Evolutionary conservation across 108 stramenopile genomes (phyloP).

Genomic region (Cyclotella cryptica): DNA sequence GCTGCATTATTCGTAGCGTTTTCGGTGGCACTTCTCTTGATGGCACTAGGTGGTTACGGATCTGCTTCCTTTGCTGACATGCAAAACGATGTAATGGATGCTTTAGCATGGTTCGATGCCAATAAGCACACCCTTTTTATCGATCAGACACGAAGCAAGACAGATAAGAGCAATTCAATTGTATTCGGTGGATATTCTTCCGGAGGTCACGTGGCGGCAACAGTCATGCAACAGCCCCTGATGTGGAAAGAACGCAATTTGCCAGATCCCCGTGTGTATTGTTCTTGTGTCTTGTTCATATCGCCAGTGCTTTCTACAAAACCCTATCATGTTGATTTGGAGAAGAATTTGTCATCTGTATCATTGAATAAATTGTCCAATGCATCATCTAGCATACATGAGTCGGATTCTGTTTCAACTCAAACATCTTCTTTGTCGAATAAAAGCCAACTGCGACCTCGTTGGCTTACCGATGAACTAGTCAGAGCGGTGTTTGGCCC

Average conservation of each 20-base stretch:
- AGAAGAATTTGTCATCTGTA: not conserved
- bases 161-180: slow-evolving; percentile 18
- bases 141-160: not conserved
- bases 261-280: slow-evolving; percentile 30
- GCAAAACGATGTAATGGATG: slow-evolving; percentile 66
- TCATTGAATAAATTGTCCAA: not conserved
- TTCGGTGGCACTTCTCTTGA: slow-evolving; percentile 21
- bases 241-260: slow-evolving; percentile 43
- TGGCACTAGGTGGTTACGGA: slow-evolving; percentile 31
- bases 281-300: slow-evolving; percentile 47
- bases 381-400: not conserved
- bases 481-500: slow-evolving; percentile 43
- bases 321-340: slow-evolving; percentile 19
- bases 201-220: slow-evolving; percentile 72
- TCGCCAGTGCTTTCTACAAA: slow-evolving; percentile 56
- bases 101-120: slow-evolving; percentile 53
- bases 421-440: not conserved
- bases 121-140: slow-evolving; percentile 28
- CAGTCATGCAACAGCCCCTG: slow-evolving; percentile 44
- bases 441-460: slow-evolving; percentile 7
- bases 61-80: slow-evolving; percentile 66
- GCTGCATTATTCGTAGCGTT: slow-evolving; percentile 10
- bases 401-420: slow-evolving; percentile 8
- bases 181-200: slow-evolving; percentile 75
- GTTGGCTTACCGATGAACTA: slow-evolving; percentile 48